A percentile compares a stretch with the other conserved stretches of the same genome.
phyloP scores from a whole-genome alignment of 108 stramenopile species.

The Conticribra guillardii region DNA sequence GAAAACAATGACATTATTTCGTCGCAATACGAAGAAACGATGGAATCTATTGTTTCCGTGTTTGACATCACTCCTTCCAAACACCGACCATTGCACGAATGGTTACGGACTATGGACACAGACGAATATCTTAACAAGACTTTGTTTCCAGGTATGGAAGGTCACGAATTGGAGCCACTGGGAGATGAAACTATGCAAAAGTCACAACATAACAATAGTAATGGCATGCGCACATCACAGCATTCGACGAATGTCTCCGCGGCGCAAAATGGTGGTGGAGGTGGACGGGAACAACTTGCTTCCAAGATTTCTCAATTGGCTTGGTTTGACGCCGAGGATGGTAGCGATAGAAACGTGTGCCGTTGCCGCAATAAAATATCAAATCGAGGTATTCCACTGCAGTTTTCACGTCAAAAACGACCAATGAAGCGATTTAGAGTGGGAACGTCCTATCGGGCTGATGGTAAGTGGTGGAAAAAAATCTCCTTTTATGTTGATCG shows the following conservation, averaged over 20 bases:
- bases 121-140: constrained; percentile 28
- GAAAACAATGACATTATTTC: not conserved
- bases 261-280: too few relatives aligned
- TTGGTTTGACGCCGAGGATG: not conserved
- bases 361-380: not conserved
- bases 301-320: too few relatives aligned
- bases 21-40: not conserved
- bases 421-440: constrained; percentile 19
- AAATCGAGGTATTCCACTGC: constrained; percentile 3
- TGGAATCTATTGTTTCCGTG: constrained; percentile 18
- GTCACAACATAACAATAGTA: not conserved
- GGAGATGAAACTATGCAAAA: not conserved
- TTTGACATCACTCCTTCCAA: constrained; percentile 34
- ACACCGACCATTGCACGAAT: constrained; percentile 29
- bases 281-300: too few relatives aligned
- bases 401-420: constrained; percentile 8
- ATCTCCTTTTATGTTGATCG: too few relatives aligned
- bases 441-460: constrained; percentile 28
- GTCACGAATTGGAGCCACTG: constrained; percentile 13
- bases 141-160: constrained; percentile 21
- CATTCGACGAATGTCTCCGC: too few relatives aligned
- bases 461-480: too few relatives aligned
- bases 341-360: not conserved
- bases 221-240: too few relatives aligned
- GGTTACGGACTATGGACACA: constrained; percentile 17